Evolutionary conservation across 2,329 filamentous ascomycete genomes (phyloP), one percentile per base, ranked within the genome.

Genomic region (Exutisphaerella laricina): DNA sequence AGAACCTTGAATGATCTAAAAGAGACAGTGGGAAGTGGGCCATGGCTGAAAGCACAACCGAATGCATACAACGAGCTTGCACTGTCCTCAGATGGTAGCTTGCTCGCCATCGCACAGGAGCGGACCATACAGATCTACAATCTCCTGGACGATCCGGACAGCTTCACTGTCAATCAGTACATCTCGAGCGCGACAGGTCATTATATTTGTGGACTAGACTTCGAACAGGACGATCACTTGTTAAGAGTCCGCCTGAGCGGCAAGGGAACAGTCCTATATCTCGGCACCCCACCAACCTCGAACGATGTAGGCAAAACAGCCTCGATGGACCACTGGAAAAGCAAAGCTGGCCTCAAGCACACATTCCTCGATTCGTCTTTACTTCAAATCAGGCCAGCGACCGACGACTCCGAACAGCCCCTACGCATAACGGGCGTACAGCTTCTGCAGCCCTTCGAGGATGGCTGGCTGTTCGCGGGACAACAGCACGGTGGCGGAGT

Each of bases 101-200:
- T 65, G 35, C 53, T 65, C 6, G 62, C 62, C 3, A 49, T 65
- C 7, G 60, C 61, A 8, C 56, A 60, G 22, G 60, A 63, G 43
- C 51, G 60, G 14, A 61, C 56, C 3, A 55, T 63, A 12, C 61
- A 65, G 39, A 55, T 65, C 10, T 62, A 62, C 50, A 55, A 65
- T 33, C 41, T 64, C n/a, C 33, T 39, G 5, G 54, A 52, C 6
- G 51, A 54, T 9, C 40, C 55, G 3, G 55, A 62, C 36, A 59
- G 55, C 23, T 57, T 56, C 28, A 60, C 59, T 3, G 53, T 62
- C 6, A 59, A 59, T 32, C 52, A 60, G 20, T 59, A 60, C 42
- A 45, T 63, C 31, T 44, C 51, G 6, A 56, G 54, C 22, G 61
- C 60, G 7, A 53, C 58, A 8, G 62, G 60, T 7, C 57, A 63